Evolutionary conservation across 305 asterid genomes (phyloP), one percentile per base, ranked within the genome.

Genomic region (Fraxinus greggii): DNA sequence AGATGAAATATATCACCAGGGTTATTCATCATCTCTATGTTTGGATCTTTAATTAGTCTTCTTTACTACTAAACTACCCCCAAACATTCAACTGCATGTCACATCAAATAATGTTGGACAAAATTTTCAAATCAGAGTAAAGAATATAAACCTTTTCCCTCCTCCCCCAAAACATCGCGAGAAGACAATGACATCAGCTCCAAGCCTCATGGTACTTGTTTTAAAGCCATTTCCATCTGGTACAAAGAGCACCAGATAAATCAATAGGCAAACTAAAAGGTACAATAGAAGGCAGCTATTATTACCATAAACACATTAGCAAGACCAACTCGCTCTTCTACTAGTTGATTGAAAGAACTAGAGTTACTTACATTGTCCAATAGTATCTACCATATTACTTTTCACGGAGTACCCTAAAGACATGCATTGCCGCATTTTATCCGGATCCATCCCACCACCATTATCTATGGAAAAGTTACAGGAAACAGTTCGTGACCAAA

Each of bases 191-290:
- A 93, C 99, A 93, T 93, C 99, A 35, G 98, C 98, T n/a, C 99
- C 99, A 84, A 96, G 95, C 83, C 99, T 96, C 99, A 96, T 94
- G 38, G 98, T 94, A 88, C 99, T 96, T 9, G 98, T 96, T 91
- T 96, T 96, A 79, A 96, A 96, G 65, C 99, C 98, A 82, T 96
- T 96, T 84, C 99, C 99, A 91, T 96, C 98, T 95, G 92, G 82
- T 59, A 88, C 17, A 38, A 74, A 81, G 38, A 84, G 36, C 76
- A 36, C 21, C 8, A 8, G 19, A 76, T 83, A 45, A 88, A 82
- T 82, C 61, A 81, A 79, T 23, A 9, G 33, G 85, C 79, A 79
- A 29, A 81, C 63, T 38, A 85, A 80, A 33, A 83, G 45, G 76
- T 15, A 6, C 45, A 31, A 70, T 7, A 70, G 42, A 15, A 70